Percentiles rank a stretch among this genome's conserved stretches.
phyloP scores from a whole-genome alignment of 1,139 yeast genomes.

The Kodamaea fungicola region DNA sequence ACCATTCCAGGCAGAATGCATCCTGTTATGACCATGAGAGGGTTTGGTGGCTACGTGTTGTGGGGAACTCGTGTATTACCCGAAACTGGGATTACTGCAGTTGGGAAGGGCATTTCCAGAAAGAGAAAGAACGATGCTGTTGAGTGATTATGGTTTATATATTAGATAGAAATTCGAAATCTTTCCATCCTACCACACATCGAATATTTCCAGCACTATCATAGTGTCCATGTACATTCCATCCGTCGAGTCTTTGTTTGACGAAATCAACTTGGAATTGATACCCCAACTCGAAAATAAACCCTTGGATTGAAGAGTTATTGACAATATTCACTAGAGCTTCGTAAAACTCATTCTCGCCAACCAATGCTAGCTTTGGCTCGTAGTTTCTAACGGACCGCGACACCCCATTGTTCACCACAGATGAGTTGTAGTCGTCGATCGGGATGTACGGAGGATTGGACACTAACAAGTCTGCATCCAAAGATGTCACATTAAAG shows the following conservation, averaged over 20 bases:
- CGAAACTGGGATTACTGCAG: conserved; percentile 49
- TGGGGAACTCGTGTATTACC: conserved; percentile 83
- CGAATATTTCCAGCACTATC: conserved; percentile 33
- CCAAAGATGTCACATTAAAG: conserved; percentile 3
- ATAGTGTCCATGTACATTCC: conserved; percentile 25
- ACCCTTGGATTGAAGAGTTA: conserved; percentile 35
- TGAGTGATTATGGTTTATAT: no score
- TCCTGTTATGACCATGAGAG: conserved; percentile 90
- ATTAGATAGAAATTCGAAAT: neutral
- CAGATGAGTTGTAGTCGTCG: conserved; percentile 32
- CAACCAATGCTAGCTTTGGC: conserved; percentile 74
- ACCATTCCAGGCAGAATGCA: conserved; percentile 93
- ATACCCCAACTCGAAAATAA: conserved; percentile 43
- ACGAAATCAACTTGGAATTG: conserved; percentile 31
- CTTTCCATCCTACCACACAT: conserved; percentile 39
- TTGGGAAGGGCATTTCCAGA: conserved; percentile 44
- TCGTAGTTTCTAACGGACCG: conserved; percentile 68
- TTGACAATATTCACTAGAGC: conserved; percentile 48
- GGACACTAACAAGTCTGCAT: conserved; percentile 58
- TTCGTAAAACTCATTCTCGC: conserved; percentile 67
- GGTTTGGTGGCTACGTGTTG: conserved; percentile 87
- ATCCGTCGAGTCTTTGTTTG: conserved; percentile 11
- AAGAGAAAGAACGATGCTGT: no score
- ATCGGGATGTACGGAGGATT: conserved; percentile 87
- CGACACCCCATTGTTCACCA: conserved; percentile 38